Conservation (phyloP, 306 rosid genomes). For the Vigna unguiculata region DNA sequence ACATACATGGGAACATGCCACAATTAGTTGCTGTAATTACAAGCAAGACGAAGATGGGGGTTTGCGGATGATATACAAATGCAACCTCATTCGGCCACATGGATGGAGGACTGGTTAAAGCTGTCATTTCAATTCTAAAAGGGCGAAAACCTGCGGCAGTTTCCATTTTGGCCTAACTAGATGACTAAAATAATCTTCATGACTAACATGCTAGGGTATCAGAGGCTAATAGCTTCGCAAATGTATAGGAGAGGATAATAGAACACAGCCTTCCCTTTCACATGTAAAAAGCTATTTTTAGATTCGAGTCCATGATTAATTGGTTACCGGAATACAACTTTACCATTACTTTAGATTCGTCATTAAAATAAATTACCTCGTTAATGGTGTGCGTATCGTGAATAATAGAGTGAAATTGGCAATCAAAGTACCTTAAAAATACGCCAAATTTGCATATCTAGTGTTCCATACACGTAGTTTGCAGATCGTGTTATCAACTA, state of each 20-base stretch:
- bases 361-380: not conserved
- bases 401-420: conserved; percentile 13
- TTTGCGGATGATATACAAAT: conserved; percentile 12
- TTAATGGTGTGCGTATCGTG: not conserved
- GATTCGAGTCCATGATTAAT: not conserved
- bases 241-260: not conserved
- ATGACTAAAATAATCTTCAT: not conserved
- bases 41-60: not conserved
- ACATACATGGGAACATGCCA: conserved; percentile 13
- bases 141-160: not conserved
- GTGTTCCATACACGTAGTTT: not conserved
- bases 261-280: not conserved
- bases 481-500: not conserved
- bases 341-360: not conserved
- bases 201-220: not conserved
- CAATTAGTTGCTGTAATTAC: conserved; percentile 14
- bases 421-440: conserved; percentile 8
- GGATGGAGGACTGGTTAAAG: conserved; percentile 6
- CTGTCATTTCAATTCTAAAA: conserved; percentile 15
- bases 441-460: not conserved
- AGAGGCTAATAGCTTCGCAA: not conserved
- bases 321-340: not conserved
- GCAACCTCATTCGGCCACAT: not conserved
- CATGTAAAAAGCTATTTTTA: not conserved
- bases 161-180: conserved; percentile 24